A percentile compares a stretch with the other conserved stretches of the same genome.
phyloP scores from a whole-genome alignment of 768 basidiomycete species.

The Suillus brevipes region DNA sequence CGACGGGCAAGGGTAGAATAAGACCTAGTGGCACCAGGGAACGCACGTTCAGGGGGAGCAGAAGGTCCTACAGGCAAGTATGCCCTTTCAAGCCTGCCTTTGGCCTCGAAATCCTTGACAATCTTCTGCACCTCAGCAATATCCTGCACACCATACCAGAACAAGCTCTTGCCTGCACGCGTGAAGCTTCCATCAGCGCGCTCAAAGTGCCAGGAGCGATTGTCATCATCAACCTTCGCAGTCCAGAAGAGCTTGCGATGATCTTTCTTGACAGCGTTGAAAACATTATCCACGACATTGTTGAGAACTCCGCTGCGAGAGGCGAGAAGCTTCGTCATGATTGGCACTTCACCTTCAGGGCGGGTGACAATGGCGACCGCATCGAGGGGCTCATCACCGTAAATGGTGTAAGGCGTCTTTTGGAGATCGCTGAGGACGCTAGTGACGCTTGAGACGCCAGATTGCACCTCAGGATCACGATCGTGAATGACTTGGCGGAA shows the following conservation, averaged over 20 bases:
- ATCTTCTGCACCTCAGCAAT: conserved; percentile 88
- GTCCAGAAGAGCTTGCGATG: conserved; percentile 96
- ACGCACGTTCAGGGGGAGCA: conserved; percentile 50
- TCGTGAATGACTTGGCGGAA: conserved; percentile 95
- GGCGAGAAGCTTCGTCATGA: conserved; percentile 90
- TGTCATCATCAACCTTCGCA: conserved; percentile 94
- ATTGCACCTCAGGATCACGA: conserved; percentile 88
- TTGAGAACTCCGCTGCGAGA: conserved; percentile 90
- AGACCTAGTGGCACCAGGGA: conserved; percentile 46
- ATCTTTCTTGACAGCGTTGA: conserved; percentile 94
- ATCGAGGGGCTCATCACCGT: conserved; percentile 98
- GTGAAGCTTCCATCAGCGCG: conserved; percentile 98
- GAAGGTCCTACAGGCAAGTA: conserved; percentile 87
- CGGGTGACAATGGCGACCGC: conserved; percentile 93
- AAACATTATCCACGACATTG: conserved; percentile 96
- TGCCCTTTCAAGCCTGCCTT: conserved; percentile 81
- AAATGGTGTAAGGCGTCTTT: conserved; percentile 85
- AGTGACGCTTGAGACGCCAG: conserved; percentile 82
- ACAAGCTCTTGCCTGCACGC: conserved; percentile 87
- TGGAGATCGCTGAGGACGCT: conserved; percentile 76
- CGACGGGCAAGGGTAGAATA: conserved; percentile 61
- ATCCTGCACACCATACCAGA: conserved; percentile 97
- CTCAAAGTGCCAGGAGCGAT: conserved; percentile 98
- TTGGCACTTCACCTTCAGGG: conserved; percentile 83
- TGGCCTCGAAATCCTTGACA: conserved; percentile 72